These are phyloP conservation scores for Rhododendron vialii DNA, from an alignment of 148 eudicot genomes.

Conservation along the genomic window DNA sequence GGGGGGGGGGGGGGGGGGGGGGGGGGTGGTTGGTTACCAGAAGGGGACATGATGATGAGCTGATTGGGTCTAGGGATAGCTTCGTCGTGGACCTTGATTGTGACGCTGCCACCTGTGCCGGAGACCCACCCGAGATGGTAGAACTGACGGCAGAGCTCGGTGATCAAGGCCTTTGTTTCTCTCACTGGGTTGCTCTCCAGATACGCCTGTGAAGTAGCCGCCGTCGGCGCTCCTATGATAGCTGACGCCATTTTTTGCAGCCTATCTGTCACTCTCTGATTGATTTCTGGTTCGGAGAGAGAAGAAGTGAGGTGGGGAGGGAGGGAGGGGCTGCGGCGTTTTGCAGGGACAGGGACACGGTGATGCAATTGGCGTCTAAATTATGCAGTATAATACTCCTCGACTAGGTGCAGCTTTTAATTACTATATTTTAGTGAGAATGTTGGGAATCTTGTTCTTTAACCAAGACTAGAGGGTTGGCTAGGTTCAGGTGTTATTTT, in stretches of 20 bases:
- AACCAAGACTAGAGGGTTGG: too few relatives aligned
- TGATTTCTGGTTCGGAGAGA: background rate
- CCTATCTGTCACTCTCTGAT: background rate
- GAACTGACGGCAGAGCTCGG: constrained; percentile 91
- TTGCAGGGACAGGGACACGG: background rate
- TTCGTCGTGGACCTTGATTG: constrained; percentile 86
- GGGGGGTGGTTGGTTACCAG: constrained; percentile 70
- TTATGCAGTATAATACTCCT: background rate
- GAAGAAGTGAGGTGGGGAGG: background rate
- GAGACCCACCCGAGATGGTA: constrained; percentile 95
- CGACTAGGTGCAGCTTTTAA: too few relatives aligned
- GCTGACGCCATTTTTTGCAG: constrained; percentile 30
- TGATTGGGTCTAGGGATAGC: constrained; percentile 71
- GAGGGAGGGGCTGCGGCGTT: background rate
- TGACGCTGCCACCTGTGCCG: constrained; percentile 97
- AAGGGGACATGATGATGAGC: constrained; percentile 91
- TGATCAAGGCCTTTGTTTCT: constrained; percentile 59
- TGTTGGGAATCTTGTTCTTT: too few relatives aligned
- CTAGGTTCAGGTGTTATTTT: too few relatives aligned
- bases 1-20: too few relatives aligned
- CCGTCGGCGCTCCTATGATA: constrained; percentile 38
- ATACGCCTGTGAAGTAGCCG: constrained; percentile 48
- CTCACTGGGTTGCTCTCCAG: constrained; percentile 55
- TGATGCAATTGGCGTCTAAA: background rate
- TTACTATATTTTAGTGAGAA: too few relatives aligned